phyloP scores from a whole-genome alignment of 2,329 filamentous ascomycete genomes.

The Colletotrichum simmondsii region DNA sequence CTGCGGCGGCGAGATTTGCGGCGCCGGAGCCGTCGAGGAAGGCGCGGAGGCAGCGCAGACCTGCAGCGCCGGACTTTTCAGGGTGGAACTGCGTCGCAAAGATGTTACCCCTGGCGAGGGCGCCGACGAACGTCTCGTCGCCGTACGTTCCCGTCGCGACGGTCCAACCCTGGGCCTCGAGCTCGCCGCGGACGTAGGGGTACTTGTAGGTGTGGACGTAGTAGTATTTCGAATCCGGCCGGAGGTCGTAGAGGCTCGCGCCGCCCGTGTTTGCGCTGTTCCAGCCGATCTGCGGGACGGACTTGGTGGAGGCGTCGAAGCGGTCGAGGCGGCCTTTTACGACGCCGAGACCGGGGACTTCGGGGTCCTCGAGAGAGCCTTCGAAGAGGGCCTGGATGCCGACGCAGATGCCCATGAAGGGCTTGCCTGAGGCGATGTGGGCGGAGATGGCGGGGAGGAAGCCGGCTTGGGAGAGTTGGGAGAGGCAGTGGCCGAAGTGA shows the following conservation, averaged over 20 bases:
- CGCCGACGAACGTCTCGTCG: slow-evolving; percentile 89
- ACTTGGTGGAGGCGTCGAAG: slow-evolving; percentile 82
- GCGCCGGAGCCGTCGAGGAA: slow-evolving; percentile 82
- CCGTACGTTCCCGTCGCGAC: slow-evolving; percentile 94
- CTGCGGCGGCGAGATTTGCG: slow-evolving; percentile 54
- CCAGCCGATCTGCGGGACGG: slow-evolving; percentile 99
- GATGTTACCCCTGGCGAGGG: slow-evolving; percentile 85
- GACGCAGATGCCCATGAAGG: slow-evolving; percentile 98
- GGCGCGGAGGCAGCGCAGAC: slow-evolving; percentile 83
- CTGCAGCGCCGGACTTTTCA: slow-evolving; percentile 94
- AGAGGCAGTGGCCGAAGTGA: slow-evolving; percentile 96
- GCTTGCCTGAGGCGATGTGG: slow-evolving; percentile 91
- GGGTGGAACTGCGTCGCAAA: slow-evolving; percentile 97
- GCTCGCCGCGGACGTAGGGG: slow-evolving; percentile 76
- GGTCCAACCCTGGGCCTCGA: slow-evolving; percentile 87
- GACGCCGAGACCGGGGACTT: slow-evolving; percentile 78
- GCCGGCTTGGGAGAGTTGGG: slow-evolving; percentile 82
- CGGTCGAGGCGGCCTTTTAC: slow-evolving; percentile 77
- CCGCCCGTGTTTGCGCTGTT: slow-evolving; percentile 81
- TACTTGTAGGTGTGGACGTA: slow-evolving; percentile 97
- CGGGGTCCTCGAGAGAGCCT: slow-evolving; percentile 81
- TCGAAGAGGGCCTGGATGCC: slow-evolving; percentile 91
- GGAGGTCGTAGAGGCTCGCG: slow-evolving; percentile 77
- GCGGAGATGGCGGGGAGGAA: slow-evolving; percentile 85
- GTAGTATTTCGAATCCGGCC: slow-evolving; percentile 92